Percentiles rank a stretch among this genome's conserved stretches.
Evolutionary conservation across 257 asterid genomes (phyloP).

Genomic region (Solanum ahanhuiri): DNA sequence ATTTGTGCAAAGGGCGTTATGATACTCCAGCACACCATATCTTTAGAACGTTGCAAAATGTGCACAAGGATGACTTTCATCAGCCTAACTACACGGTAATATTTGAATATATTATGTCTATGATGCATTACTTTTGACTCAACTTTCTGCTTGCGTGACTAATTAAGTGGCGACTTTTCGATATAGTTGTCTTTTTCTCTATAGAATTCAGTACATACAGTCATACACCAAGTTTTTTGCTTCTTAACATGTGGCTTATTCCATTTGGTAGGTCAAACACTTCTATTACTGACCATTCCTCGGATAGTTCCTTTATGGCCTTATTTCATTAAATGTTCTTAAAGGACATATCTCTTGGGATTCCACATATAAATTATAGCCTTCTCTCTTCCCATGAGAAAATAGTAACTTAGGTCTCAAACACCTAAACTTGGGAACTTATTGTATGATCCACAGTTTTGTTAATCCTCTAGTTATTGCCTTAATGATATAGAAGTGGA

Average conservation of each 20-base stretch:
- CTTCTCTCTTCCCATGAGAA: neutral
- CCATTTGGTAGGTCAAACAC: neutral
- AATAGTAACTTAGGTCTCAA: neutral
- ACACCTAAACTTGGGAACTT: neutral
- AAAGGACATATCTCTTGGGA: neutral
- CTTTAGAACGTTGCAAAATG: slow-evolving; percentile 50
- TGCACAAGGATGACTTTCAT: slow-evolving; percentile 81
- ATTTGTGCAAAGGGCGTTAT: slow-evolving; percentile 82
- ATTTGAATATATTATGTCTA: neutral
- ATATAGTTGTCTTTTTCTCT: neutral
- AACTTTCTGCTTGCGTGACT: neutral
- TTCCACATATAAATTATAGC: neutral
- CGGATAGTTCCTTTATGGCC: neutral
- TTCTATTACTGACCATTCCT: neutral
- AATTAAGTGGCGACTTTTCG: neutral
- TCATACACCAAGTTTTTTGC: neutral
- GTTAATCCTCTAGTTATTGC: neutral
- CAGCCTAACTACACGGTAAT: slow-evolving; percentile 77
- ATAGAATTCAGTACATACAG: neutral
- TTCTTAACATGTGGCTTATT: neutral
- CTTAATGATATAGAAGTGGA: neutral
- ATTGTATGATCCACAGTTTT: neutral
- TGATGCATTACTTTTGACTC: neutral
- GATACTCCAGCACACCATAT: slow-evolving; percentile 72
- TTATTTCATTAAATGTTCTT: neutral